Base-by-base conservation (phyloP, 805 yeast genomes). In the Kuraishia floccosa region DNA sequence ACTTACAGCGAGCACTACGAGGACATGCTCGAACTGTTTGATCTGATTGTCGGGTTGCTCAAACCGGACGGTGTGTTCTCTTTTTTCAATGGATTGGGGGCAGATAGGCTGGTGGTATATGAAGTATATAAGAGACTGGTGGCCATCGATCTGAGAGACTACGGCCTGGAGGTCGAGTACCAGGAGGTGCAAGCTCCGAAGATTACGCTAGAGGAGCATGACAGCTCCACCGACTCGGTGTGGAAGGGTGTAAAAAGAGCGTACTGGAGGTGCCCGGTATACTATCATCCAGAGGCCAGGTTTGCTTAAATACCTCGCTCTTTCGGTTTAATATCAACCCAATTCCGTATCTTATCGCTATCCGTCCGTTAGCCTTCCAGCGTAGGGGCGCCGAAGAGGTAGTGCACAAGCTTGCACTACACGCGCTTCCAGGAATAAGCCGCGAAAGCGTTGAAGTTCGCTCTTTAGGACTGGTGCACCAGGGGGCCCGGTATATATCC, bases 1-100 rank as follows among this genome's bases (percentile, higher is more conserved):
- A 89, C 97, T 0, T 87, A 80, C 51, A 81, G 94, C 39, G 97
- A 87, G 49, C 93, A 84, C 49, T 87, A 89, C 52, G 64, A 64
- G 37, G 96, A 87, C 49, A 81, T 87, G 91, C 60, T 85, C 28
- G 89, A 83, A 30, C 60, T 89, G 17, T 84, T 79, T 47, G 96
- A 89, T 53, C 48, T 68, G 9, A 65, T 83, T 4, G 93, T 85
- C 13, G 96, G 95, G 0, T 57, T 87, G 30, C 56, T 87, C 40
- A 79, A 80, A 49, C 83, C 91, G 6, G 68, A 72, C 21, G 97
- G 96, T 6, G 68, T 74, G 1, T 86, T 87, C 39, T 84, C 95
- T 4, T 87, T 86, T 49, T 87, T 87, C 65, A 89, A 87, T 46
- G 97, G 97, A 0, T 63, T 82, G 7, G 91, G 91, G 16, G 89